These are phyloP conservation scores for Pseudocercospora fuligena DNA, from an alignment of 2,329 filamentous ascomycete species.

Conservation along the genomic window DNA sequence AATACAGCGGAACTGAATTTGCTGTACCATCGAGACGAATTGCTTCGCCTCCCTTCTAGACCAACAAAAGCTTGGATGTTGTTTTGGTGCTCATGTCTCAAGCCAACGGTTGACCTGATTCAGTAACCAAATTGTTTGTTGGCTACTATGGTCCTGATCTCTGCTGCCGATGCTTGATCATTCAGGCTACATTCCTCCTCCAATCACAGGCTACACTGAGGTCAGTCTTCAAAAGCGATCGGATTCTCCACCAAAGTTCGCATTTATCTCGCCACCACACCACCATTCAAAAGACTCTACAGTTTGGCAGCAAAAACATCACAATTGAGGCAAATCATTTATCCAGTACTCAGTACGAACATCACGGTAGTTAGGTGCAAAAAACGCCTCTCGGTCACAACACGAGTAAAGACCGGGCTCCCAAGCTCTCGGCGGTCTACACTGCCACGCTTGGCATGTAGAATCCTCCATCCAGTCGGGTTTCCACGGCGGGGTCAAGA, in stretches of 20 bases:
- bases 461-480: neutral
- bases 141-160: too few species aligned
- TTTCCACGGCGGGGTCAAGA: neutral
- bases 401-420: neutral
- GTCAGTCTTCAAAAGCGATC: neutral
- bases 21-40: neutral
- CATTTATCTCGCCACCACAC: neutral
- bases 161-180: neutral
- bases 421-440: conserved; percentile 6
- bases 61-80: too few species aligned
- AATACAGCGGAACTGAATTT: too few species aligned
- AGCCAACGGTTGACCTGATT: neutral
- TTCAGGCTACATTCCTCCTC: too few species aligned
- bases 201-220: too few species aligned
- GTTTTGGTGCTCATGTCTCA: neutral
- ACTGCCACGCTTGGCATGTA: conserved; percentile 7
- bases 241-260: neutral
- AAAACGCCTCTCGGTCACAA: conserved; percentile 1
- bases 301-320: neutral
- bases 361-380: neutral
- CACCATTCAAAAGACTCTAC: neutral
- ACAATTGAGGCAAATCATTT: conserved; percentile 7
- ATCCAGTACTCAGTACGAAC: neutral
- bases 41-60: neutral
- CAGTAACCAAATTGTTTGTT: neutral